Conservation (phyloP, 2,329 filamentous ascomycete species). For the Thelonectria blattea region DNA sequence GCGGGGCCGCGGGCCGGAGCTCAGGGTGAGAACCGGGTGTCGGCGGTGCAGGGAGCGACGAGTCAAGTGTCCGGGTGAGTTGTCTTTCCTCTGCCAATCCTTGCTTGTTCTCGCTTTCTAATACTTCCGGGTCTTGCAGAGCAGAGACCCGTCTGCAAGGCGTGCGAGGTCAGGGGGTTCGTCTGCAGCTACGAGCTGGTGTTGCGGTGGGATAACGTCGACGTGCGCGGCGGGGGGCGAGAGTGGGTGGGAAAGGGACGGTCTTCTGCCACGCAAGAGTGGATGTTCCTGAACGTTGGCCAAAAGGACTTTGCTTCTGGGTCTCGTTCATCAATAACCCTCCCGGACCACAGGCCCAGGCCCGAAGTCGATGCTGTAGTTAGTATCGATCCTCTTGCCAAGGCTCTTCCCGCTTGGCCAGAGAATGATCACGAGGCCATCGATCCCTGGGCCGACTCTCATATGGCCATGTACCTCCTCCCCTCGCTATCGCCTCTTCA, state of each 20-base stretch:
- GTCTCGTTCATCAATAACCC: not conserved
- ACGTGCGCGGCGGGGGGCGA: not conserved
- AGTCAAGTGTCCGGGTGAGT: conserved; percentile 32
- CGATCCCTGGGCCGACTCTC: not conserved
- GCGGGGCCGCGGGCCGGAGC: conserved; percentile 14
- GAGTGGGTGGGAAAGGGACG: not conserved
- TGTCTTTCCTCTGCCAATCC: not conserved
- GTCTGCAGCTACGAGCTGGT: conserved; percentile 33
- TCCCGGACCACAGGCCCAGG: not conserved
- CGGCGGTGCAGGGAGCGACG: conserved; percentile 32
- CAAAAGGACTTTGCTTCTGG: not conserved
- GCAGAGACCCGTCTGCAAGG: conserved; percentile 29
- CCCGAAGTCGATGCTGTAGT: too few relatives aligned
- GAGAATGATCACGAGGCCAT: not conserved
- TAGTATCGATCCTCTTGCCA: not conserved
- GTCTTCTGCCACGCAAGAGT: not conserved
- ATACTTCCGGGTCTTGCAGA: conserved; percentile 2
- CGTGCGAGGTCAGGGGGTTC: conserved; percentile 30
- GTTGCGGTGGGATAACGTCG: conserved; percentile 30
- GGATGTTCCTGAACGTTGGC: conserved; percentile 7
- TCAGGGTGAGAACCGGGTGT: conserved; percentile 33
- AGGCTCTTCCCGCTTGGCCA: not conserved
- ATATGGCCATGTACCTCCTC: not conserved
- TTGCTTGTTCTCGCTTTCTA: not conserved
- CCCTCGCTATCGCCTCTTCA: conserved; percentile 19